phyloP scores from a whole-genome alignment of 768 basidiomycete genomes.

The Favolaschia claudopus region DNA sequence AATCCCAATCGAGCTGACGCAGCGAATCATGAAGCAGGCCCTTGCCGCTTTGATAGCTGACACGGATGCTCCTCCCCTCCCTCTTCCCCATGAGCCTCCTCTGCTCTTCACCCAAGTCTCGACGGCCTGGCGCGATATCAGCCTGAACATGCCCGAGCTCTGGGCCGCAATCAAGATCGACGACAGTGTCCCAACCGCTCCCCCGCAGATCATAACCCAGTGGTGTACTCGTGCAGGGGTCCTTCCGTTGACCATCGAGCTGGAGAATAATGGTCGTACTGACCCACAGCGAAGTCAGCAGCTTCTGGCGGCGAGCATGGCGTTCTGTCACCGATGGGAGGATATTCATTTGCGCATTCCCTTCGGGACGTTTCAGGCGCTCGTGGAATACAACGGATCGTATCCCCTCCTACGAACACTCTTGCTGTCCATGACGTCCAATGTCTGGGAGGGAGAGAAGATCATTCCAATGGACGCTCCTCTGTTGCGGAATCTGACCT shows the following conservation, averaged over 20 bases:
- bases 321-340: neutral
- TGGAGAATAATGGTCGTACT: neutral
- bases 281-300: neutral
- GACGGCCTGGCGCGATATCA: neutral
- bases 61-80: too few species aligned
- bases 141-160: neutral
- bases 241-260: neutral
- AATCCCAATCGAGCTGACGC: too few species aligned
- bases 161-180: neutral
- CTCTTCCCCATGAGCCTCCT: neutral
- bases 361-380: neutral
- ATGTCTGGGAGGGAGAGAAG: neutral
- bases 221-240: neutral
- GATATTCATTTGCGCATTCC: neutral
- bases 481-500: neutral
- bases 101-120: neutral
- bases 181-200: neutral
- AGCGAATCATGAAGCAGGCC: too few species aligned
- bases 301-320: neutral
- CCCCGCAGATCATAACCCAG: neutral
- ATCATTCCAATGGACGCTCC: neutral
- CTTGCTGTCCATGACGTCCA: neutral
- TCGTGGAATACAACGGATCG: neutral
- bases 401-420: constrained; percentile 6
- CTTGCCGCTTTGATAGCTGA: too few species aligned